These are phyloP conservation scores for Lichtheimia ornata DNA, from an alignment of 371 early-diverging fungal genomes.

Conservation along the genomic window DNA sequence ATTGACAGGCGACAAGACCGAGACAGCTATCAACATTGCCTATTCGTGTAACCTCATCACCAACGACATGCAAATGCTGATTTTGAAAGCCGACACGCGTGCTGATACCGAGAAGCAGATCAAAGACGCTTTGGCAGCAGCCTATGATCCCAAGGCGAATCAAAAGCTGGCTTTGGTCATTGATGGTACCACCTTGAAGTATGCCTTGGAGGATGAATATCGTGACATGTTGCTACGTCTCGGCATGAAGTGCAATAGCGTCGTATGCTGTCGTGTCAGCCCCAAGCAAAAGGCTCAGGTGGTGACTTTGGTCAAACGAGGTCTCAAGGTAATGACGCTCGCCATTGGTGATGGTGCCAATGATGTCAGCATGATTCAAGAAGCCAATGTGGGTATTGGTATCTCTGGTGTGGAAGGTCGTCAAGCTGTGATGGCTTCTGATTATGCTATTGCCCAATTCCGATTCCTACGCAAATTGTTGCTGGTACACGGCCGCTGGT, in stretches of 20 bases:
- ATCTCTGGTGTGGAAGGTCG: conserved; percentile 93
- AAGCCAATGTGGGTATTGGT: conserved; percentile 90
- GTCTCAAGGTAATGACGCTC: conserved; percentile 68
- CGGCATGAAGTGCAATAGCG: conserved; percentile 71
- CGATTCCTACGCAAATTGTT: conserved; percentile 71
- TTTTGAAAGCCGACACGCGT: conserved; percentile 64
- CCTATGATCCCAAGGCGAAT: conserved; percentile 13
- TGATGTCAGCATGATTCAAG: conserved; percentile 94
- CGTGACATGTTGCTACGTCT: conserved; percentile 66
- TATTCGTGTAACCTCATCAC: conserved; percentile 76
- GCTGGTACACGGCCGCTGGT: conserved; percentile 87
- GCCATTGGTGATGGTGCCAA: conserved; percentile 95
- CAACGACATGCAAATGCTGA: conserved; percentile 67
- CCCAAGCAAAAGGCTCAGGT: conserved; percentile 92
- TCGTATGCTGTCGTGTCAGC: conserved; percentile 87
- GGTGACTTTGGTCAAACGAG: conserved; percentile 52
- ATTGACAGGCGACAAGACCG: conserved; percentile 93
- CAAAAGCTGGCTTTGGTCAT: conserved; percentile 80
- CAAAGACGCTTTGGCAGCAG: conserved; percentile 56
- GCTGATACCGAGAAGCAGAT: conserved; percentile 61
- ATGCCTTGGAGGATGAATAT: conserved; percentile 66
- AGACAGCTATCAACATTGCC: conserved; percentile 85
- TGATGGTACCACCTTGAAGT: conserved; percentile 87
- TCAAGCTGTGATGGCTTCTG: conserved; percentile 91
- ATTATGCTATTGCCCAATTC: conserved; percentile 91